Conservation (phyloP, 2,329 filamentous ascomycete genomes). For the Didymella pinodella region DNA sequence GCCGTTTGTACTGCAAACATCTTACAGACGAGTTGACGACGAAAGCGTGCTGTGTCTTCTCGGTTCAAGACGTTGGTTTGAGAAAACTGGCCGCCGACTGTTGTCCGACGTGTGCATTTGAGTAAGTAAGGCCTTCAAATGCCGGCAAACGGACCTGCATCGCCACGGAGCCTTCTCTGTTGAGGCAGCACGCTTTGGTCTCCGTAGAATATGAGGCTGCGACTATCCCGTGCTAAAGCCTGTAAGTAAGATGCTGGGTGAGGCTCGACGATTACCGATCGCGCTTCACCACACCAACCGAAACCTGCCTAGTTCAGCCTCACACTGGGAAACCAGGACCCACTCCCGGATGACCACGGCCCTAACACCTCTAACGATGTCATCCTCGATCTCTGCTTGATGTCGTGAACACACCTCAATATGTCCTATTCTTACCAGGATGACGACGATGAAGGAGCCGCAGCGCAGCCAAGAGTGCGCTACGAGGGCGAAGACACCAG, state of each 20-base stretch:
- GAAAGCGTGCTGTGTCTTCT: neutral
- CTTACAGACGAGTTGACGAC: neutral
- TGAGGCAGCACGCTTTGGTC: neutral
- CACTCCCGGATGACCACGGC: conserved; percentile 19
- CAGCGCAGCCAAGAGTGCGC: conserved; percentile 9
- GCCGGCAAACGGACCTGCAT: neutral
- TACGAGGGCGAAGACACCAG: conserved; percentile 60
- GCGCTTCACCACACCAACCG: conserved; percentile 16
- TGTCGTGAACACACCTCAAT: conserved; percentile 4
- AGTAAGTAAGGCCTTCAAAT: conserved; percentile 1
- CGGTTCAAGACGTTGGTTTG: neutral
- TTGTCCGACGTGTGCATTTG: conserved; percentile 1
- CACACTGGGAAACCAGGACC: conserved; percentile 8
- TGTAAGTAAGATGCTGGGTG: neutral
- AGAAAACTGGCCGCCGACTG: neutral
- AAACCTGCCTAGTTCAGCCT: conserved; percentile 20
- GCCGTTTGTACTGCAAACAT: neutral
- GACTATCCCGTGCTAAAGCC: neutral
- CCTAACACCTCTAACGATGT: conserved; percentile 3
- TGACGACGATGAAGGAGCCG: conserved; percentile 13
- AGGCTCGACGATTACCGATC: conserved; percentile 1
- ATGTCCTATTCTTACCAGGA: conserved; percentile 30
- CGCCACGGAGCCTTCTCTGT: neutral
- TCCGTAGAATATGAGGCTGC: neutral
- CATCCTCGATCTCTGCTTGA: conserved; percentile 7